Conservation (phyloP, 805 yeast genomes). For the Candida broadrunensis region DNA sequence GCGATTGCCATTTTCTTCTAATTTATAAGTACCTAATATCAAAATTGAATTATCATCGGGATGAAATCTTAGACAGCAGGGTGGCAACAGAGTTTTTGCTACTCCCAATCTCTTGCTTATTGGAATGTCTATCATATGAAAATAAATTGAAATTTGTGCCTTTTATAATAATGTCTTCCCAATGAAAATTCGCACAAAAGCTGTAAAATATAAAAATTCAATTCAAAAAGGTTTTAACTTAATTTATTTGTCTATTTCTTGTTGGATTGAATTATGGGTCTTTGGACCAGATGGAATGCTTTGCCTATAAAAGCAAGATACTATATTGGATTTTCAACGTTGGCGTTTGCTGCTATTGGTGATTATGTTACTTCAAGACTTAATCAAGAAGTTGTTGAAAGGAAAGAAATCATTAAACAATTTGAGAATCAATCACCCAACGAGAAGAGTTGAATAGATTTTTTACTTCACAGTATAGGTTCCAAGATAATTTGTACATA, state of each 20-base stretch:
- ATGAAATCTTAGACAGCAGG: constrained; percentile 71
- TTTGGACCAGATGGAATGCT: constrained; percentile 35
- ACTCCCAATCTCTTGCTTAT: constrained; percentile 19
- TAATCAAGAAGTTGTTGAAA: constrained; percentile 33
- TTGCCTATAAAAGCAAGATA: constrained; percentile 39
- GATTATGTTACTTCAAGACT: constrained; percentile 35
- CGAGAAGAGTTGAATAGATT: neutral
- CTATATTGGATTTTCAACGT: constrained; percentile 40
- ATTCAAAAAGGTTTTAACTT: no score
- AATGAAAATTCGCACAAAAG: no score
- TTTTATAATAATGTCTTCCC: no score
- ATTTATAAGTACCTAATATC: constrained; percentile 76
- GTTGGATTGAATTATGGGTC: constrained; percentile 12
- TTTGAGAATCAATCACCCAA: no score
- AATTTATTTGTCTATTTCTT: no score
- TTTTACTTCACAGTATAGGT: no score
- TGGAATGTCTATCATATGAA: constrained; percentile 7
- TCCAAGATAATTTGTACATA: neutral
- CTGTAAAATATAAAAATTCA: no score
- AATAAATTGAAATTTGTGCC: no score
- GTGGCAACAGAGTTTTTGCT: constrained; percentile 61
- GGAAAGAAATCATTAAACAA: constrained; percentile 26
- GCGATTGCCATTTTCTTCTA: constrained; percentile 58
- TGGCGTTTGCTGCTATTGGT: constrained; percentile 36
- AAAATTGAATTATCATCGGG: constrained; percentile 47